Evolutionary conservation across 805 yeast genomes (phyloP).

Genomic region (Grigorovia yakushimaensis): DNA sequence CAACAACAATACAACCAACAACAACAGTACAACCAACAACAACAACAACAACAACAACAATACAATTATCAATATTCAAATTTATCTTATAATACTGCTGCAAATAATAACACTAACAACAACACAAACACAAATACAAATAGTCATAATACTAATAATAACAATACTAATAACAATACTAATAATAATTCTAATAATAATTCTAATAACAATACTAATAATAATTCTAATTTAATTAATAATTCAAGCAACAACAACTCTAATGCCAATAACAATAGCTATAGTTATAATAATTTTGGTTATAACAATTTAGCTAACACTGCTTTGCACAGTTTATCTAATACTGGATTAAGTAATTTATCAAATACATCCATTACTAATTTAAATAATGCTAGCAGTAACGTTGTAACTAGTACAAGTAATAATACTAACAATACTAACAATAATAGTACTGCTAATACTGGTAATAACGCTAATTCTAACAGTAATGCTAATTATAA

Average conservation of each 20-base stretch:
- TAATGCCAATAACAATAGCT: neutral
- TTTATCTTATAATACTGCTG: neutral
- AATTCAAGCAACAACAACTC: neutral
- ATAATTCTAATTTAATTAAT: too few species aligned
- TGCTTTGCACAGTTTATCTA: neutral
- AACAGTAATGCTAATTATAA: neutral
- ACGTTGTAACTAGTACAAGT: neutral
- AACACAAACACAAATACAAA: neutral
- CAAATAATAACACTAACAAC: neutral
- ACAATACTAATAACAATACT: neutral
- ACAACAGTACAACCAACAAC: conserved; percentile 8
- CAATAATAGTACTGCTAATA: neutral
- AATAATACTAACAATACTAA: neutral
- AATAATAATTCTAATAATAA: neutral
- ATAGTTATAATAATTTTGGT: neutral
- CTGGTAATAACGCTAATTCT: neutral
- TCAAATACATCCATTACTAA: neutral
- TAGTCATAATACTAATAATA: neutral
- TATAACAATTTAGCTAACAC: too few species aligned
- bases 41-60: conserved; percentile 6
- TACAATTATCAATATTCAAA: neutral
- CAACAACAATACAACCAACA: conserved; percentile 7
- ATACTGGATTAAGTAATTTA: neutral
- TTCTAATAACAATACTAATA: neutral
- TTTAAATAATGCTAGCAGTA: neutral